These are phyloP conservation scores for Punica granatum DNA, from an alignment of 345 rosid species.

Conservation along the genomic window DNA sequence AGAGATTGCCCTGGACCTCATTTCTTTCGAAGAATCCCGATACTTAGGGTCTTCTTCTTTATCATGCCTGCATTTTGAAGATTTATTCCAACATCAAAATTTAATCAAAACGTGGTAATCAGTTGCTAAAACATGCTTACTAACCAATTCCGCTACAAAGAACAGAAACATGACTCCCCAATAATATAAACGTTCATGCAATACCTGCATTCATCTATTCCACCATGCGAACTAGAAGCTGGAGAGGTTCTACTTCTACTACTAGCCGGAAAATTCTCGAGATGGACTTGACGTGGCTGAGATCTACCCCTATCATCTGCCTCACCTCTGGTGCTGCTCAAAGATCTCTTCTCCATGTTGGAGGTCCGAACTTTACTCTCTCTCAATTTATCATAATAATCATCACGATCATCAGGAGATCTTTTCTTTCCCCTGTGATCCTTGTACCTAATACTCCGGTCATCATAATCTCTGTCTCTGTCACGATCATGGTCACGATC, in stretches of 20 bases:
- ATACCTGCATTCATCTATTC: slow-evolving; percentile 68
- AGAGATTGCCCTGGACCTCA: slow-evolving; percentile 43
- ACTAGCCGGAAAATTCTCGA: slow-evolving; percentile 26
- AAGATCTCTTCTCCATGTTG: slow-evolving; percentile 40
- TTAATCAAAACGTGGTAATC: neutral
- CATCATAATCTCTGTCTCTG: slow-evolving; percentile 47
- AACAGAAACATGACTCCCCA: neutral
- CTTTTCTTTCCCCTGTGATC: slow-evolving; percentile 61
- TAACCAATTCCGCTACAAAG: neutral
- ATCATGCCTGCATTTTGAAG: slow-evolving; percentile 33
- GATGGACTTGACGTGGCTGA: slow-evolving; percentile 46
- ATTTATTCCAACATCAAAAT: neutral
- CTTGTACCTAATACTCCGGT: slow-evolving; percentile 42
- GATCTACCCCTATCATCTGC: slow-evolving; percentile 69
- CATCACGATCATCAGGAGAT: slow-evolving; percentile 65
- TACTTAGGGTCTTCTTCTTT: slow-evolving; percentile 42
- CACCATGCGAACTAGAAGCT: slow-evolving; percentile 45
- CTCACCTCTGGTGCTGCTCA: slow-evolving; percentile 42
- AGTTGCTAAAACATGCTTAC: neutral
- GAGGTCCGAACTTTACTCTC: slow-evolving; percentile 22
- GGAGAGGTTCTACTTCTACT: slow-evolving; percentile 44
- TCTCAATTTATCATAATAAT: slow-evolving; percentile 43
- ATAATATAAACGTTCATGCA: neutral
- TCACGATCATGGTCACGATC: slow-evolving; percentile 24
- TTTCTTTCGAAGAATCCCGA: slow-evolving; percentile 43